A percentile compares a stretch with the other conserved stretches of the same genome.
Conservation (phyloP, 2,329 filamentous ascomycete species). For the Didymella exigua region DNA sequence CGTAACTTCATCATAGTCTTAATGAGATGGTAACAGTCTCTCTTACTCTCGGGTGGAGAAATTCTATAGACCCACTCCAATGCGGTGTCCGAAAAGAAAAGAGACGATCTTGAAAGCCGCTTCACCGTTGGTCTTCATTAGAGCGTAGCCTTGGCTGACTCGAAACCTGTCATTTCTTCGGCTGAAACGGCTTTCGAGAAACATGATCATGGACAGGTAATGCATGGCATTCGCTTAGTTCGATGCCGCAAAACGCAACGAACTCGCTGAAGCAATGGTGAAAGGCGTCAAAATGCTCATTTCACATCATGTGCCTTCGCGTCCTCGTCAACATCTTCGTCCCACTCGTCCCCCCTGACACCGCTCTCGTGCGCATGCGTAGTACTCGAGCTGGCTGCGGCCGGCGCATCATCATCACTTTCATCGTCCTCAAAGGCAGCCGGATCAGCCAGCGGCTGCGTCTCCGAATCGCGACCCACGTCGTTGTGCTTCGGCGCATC, state of each 20-base stretch:
- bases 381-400: conserved; percentile 18
- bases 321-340: conserved; percentile 46
- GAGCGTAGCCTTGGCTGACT: no score
- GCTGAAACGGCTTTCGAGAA: no score
- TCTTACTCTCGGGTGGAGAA: no score
- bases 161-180: no score
- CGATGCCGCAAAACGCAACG: no score
- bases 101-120: no score
- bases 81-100: no score
- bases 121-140: no score
- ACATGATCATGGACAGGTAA: no score
- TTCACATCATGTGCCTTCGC: conserved; percentile 34
- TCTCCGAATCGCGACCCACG: conserved; percentile 37
- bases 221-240: not conserved
- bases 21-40: no score
- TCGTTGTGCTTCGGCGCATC: conserved; percentile 36
- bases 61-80: no score
- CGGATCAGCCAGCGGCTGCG: conserved; percentile 52
- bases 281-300: not conserved
- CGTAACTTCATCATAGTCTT: no score
- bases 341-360: conserved; percentile 48
- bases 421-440: conserved; percentile 54
- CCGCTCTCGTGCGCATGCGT: conserved; percentile 34
- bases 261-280: not conserved
- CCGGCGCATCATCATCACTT: conserved; percentile 50